phyloP scores from a whole-genome alignment of 2,329 filamentous ascomycete genomes.

The Colletotrichum somersetense region DNA sequence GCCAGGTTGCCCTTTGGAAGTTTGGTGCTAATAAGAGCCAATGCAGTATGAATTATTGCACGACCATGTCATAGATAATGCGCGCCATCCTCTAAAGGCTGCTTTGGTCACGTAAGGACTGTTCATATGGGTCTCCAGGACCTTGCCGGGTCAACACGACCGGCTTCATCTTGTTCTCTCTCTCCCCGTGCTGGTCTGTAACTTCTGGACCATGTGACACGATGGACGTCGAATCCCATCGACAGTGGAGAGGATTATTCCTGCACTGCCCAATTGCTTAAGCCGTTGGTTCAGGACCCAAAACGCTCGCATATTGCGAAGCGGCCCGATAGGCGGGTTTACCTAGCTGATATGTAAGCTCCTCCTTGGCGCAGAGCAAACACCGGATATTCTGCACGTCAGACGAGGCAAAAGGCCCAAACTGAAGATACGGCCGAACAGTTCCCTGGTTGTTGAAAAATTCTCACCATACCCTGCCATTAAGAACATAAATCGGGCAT shows the following conservation, averaged over 20 bases:
- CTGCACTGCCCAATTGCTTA: constrained; percentile 20
- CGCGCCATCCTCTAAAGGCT: not conserved
- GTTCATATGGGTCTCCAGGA: not conserved
- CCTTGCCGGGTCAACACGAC: not conserved
- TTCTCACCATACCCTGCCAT: not conserved
- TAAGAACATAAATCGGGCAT: not conserved
- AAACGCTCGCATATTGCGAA: constrained; percentile 28
- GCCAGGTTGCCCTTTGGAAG: not conserved
- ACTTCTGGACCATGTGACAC: constrained; percentile 13
- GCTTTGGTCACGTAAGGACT: not conserved
- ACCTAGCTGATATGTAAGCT: constrained; percentile 15
- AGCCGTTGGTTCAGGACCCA: constrained; percentile 3
- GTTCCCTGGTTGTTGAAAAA: not conserved
- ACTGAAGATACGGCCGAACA: constrained; percentile 10
- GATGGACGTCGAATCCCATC: constrained; percentile 15
- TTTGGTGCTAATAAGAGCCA: not conserved
- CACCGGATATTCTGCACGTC: not conserved
- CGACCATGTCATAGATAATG: not conserved
- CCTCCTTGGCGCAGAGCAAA: constrained; percentile 30
- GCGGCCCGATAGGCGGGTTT: constrained; percentile 38
- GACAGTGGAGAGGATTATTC: constrained; percentile 5
- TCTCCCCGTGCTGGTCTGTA: not conserved
- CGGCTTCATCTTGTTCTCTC: not conserved
- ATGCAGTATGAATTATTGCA: not conserved
- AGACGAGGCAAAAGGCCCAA: not conserved